Base-by-base conservation (phyloP, 805 yeast species). In the Lachancea thermotolerans region DNA sequence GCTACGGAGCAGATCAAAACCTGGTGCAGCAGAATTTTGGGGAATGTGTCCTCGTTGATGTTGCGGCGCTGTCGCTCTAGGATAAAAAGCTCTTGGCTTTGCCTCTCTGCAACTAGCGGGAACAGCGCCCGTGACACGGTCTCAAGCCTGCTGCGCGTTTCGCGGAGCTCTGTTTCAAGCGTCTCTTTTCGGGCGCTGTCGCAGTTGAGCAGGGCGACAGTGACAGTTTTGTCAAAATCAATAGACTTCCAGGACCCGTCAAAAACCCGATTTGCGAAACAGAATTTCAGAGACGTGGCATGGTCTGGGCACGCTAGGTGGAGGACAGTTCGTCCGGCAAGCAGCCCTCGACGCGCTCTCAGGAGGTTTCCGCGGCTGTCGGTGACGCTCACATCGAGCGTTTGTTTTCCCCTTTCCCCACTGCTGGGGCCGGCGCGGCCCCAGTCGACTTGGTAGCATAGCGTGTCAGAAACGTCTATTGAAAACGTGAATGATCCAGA, bases 221-320 rank as follows among this genome's bases (percentile, higher is more conserved):
- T 37, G 16, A 62, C 48, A 12, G 42, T 42, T 39, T 58, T 58
- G 15, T 45, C 50, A 8, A 49, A 39, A 44, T 63, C 66, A 11
- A 54, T 42, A 14, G 60, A 52, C 10, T 50, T 43, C 72, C 72
- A 68, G 3, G 71, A 66, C 2, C 57, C 53, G 50, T 68, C 71
- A 32, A 39, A 54, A 7, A 62, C 59, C 14, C 49, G 28, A 44
- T 67, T 67, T 5, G 47, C 38, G 14, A 66, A 51, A 46, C 72
- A 68, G 2, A 66, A 25, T 11, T 52, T 52, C 31, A 65, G 45
- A 8, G 21, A 28, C 2, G 40, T 37, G 34, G 12, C 32, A 29
- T 47, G 36, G 10, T 30, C 35, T 10, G 35, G 39, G 10, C 49
- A 40, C 29, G 44, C 42, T 12, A 50, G 39, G 39, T 53, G 46